Percentiles rank a stretch among this genome's conserved stretches.
phyloP scores from a whole-genome alignment of 2,329 filamentous ascomycete species.

The Neospermospora avenae region DNA sequence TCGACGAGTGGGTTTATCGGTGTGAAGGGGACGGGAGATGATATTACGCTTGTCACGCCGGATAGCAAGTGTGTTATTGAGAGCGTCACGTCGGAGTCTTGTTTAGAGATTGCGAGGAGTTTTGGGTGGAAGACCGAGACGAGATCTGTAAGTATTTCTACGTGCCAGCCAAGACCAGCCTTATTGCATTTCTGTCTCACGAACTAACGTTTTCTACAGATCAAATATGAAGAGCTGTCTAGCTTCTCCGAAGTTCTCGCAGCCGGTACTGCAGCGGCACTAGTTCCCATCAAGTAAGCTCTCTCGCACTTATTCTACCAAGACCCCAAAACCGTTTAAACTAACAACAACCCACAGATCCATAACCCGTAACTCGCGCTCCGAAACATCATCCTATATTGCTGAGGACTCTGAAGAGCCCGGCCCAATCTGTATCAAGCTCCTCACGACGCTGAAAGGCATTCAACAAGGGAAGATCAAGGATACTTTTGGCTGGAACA shows the following conservation, averaged over 20 bases:
- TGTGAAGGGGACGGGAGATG: slow-evolving; percentile 51
- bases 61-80: slow-evolving; percentile 86
- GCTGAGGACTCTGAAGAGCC: slow-evolving; percentile 59
- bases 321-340: background rate
- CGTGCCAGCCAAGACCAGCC: background rate
- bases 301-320: background rate
- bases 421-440: slow-evolving; percentile 67
- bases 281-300: slow-evolving; percentile 50
- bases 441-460: slow-evolving; percentile 74
- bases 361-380: slow-evolving; percentile 64
- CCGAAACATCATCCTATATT: slow-evolving; percentile 55
- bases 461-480: slow-evolving; percentile 79
- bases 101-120: slow-evolving; percentile 70
- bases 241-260: slow-evolving; percentile 78
- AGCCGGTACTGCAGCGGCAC: slow-evolving; percentile 83
- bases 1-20: slow-evolving; percentile 93
- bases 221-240: slow-evolving; percentile 58
- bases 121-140: slow-evolving; percentile 85
- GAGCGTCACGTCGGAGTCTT: slow-evolving; percentile 77
- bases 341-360: slow-evolving; percentile 67
- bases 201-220: slow-evolving; percentile 40
- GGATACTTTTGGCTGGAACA: slow-evolving; percentile 50
- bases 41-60: slow-evolving; percentile 65
- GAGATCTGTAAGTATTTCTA: slow-evolving; percentile 52
- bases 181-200: too few relatives aligned